Evolutionary conservation across 169 alveolate genomes (phyloP).

Genomic region (Eimeria brunetti): DNA sequence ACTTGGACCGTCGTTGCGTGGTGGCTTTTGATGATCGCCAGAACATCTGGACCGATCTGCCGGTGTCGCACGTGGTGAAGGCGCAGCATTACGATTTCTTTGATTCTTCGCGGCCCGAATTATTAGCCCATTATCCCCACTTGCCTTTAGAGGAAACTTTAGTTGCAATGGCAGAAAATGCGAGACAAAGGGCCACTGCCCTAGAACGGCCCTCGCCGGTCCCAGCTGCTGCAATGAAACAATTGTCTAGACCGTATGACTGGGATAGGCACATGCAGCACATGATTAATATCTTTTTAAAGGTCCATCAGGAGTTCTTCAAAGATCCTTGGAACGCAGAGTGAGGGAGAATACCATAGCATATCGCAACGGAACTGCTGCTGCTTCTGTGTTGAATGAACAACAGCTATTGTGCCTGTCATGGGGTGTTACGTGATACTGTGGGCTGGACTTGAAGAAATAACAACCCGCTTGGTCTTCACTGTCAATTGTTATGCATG

Average conservation of each 20-base stretch:
- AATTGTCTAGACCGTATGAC: constrained; percentile 82
- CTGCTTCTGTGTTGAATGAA: neutral
- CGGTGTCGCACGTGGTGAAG: constrained; percentile 92
- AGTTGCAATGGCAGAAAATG: constrained; percentile 34
- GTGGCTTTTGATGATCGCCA: constrained; percentile 94
- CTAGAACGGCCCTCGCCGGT: constrained; percentile 58
- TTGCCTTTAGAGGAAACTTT: constrained; percentile 47
- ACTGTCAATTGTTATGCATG: neutral
- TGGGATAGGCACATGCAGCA: constrained; percentile 92
- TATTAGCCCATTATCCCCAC: constrained; percentile 83
- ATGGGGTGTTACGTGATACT: neutral
- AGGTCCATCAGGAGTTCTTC: constrained; percentile 91
- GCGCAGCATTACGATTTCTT: constrained; percentile 95
- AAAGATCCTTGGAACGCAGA: constrained; percentile 90
- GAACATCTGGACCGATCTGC: constrained; percentile 94
- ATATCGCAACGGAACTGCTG: neutral
- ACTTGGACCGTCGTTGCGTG: constrained; percentile 90
- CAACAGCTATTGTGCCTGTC: neutral
- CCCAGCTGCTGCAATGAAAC: constrained; percentile 8
- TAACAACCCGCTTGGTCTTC: neutral
- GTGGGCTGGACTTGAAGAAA: neutral
- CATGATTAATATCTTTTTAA: constrained; percentile 90
- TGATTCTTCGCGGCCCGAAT: constrained; percentile 84
- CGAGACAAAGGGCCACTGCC: constrained; percentile 29
- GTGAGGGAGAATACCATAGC: constrained; percentile 24